These are phyloP conservation scores for Sclerotinia spermophila DNA, from an alignment of 2,329 filamentous ascomycete species.

Conservation along the genomic window DNA sequence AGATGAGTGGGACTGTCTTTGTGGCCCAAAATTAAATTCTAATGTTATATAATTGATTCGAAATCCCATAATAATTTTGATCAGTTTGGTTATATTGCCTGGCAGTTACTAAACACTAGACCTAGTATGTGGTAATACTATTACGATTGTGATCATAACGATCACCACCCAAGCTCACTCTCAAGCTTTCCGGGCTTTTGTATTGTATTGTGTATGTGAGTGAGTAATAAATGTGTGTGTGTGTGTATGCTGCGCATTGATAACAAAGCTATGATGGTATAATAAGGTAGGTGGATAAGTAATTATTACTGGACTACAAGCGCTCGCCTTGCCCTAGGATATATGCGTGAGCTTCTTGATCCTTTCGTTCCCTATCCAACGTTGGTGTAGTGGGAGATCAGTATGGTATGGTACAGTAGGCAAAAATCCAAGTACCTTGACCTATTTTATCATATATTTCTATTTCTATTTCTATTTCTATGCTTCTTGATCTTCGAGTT, in stretches of 20 bases:
- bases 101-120: no score
- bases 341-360: neutral
- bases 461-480: neutral
- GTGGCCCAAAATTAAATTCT: no score
- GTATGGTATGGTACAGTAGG: neutral
- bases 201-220: neutral
- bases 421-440: no score
- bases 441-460: neutral
- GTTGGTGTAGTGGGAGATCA: neutral
- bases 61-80: no score
- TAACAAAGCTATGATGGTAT: neutral
- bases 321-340: constrained; percentile 13
- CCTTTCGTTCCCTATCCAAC: neutral
- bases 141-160: neutral
- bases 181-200: constrained; percentile 6
- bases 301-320: neutral
- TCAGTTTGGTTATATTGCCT: no score
- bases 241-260: neutral
- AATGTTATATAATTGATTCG: no score
- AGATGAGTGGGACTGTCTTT: neutral
- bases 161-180: neutral
- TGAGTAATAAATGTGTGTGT: no score
- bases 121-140: neutral
- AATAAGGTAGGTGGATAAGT: neutral
- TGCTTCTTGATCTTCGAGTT: neutral